Conservation (phyloP, 768 basidiomycete species). For the Trametes elegans region DNA sequence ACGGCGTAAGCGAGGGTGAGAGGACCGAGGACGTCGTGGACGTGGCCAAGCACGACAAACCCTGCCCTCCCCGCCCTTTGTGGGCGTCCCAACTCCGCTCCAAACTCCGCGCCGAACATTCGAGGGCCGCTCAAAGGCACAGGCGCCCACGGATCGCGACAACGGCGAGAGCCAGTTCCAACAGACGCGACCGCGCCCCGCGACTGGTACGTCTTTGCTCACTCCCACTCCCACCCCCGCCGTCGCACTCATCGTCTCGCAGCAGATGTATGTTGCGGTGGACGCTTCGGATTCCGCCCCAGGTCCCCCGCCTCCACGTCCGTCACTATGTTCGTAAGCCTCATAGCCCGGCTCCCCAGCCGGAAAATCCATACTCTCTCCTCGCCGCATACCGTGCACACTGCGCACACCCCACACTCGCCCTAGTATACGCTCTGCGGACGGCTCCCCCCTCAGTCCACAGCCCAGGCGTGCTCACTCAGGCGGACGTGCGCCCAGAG, state of each 20-base stretch:
- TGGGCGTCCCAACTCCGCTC: conserved; percentile 4
- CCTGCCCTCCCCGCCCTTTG: conserved; percentile 1
- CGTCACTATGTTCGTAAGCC: background rate
- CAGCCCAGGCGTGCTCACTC: background rate
- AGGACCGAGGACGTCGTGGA: conserved; percentile 16
- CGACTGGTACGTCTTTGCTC: background rate
- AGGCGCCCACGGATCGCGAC: background rate
- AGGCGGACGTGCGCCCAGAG: background rate
- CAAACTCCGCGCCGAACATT: background rate
- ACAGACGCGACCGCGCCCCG: background rate
- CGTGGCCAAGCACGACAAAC: conserved; percentile 25
- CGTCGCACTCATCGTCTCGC: background rate
- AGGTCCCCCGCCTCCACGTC: background rate
- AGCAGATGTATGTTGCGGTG: conserved; percentile 22
- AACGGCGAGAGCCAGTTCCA: background rate
- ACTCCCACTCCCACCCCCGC: background rate
- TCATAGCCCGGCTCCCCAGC: background rate
- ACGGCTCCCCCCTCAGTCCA: too few relatives aligned
- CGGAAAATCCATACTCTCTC: background rate
- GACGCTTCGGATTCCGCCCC: background rate
- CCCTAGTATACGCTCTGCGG: background rate
- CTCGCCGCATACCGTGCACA: background rate
- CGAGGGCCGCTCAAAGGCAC: background rate
- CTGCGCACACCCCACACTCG: background rate
- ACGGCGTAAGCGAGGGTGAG: conserved; percentile 1